Evolutionary conservation across 176 grass and related monocot species (phyloP), one percentile per base, ranked within the genome.

Genomic region (Pontederia crassipes): DNA sequence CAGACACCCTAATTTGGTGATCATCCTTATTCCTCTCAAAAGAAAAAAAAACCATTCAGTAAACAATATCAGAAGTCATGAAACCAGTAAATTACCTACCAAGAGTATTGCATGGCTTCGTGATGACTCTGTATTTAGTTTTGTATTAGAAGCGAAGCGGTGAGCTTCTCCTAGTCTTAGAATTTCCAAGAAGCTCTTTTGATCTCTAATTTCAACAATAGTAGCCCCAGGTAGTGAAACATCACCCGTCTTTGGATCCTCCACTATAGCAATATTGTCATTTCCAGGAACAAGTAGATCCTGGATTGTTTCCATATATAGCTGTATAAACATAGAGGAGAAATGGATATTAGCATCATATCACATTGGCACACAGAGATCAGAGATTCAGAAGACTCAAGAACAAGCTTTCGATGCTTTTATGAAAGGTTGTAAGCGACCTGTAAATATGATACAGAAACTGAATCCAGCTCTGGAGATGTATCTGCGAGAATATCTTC

Each of bases 221-320:
- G 94, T 98, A 61, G 88, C 82, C 26, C 84, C 88, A 72, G 94
- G 94, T 45, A 98, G 57, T 55, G 94, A 93, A 78, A 98, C 88
- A 79, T 98, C 94, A 49, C 94, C 94, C 8, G 79, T 93, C 62
- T 78, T 98, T 71, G 94, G 88, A 70, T 98, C 94, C 83, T 98
- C 94, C 70, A 89, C 88, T 66, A 98, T 98, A 14, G 88, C 85
- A 72, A 98, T 98, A 74, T 98, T 98, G 72, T 98, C 94, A 86
- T 98, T 98, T 67, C 78, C 74, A 76, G 94, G 94, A 81, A 93
- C 82, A 73, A 98, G 81, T 54, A 98, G 94, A 49, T 98, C 94
- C 69, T 98, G 94, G 68, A 98, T 93, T 73, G 86, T 98, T 82
- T 98, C 94, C 94, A 98, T 98, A 75, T 98, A 98, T 51, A 98